A percentile compares a stretch with the other conserved stretches of the same genome.
These are phyloP conservation scores for Beauveria brongniartii DNA, from an alignment of 2,329 filamentous ascomycete genomes.

Conservation along the genomic window DNA sequence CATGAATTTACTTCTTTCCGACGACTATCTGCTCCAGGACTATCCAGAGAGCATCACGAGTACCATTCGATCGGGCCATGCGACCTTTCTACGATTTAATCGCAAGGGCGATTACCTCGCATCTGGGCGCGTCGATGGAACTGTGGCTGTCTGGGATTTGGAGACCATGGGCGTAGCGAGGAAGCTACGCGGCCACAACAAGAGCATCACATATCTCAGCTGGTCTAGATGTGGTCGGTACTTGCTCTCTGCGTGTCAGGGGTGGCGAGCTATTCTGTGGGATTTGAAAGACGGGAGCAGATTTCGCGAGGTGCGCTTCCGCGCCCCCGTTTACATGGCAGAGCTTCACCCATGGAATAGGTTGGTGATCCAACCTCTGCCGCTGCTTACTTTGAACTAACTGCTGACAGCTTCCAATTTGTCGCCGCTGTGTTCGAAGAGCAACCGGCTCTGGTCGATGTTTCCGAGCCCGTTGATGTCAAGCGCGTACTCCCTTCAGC, in stretches of 20 bases:
- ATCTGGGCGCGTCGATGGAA: constrained; percentile 88
- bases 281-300: constrained; percentile 66
- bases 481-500: constrained; percentile 75
- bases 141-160: constrained; percentile 91
- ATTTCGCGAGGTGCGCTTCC: constrained; percentile 79
- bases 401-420: constrained; percentile 61
- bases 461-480: constrained; percentile 58
- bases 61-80: constrained; percentile 67
- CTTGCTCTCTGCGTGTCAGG: constrained; percentile 84
- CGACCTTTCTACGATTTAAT: constrained; percentile 74
- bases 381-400: constrained; percentile 14
- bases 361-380: constrained; percentile 34
- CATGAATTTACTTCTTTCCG: constrained; percentile 54
- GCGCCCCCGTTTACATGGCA: constrained; percentile 89
- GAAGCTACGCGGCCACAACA: constrained; percentile 87
- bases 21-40: constrained; percentile 63
- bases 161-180: constrained; percentile 95
- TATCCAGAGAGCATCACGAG: constrained; percentile 86
- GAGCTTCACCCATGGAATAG: constrained; percentile 89
- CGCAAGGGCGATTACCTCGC: constrained; percentile 91
- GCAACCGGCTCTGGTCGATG: constrained; percentile 79
- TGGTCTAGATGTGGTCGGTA: constrained; percentile 92
- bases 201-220: constrained; percentile 87
- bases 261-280: constrained; percentile 96
- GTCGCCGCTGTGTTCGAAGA: constrained; percentile 92